Conservation (phyloP, 2,329 filamentous ascomycete genomes). For the Ophiostoma himal-ulmi region DNA sequence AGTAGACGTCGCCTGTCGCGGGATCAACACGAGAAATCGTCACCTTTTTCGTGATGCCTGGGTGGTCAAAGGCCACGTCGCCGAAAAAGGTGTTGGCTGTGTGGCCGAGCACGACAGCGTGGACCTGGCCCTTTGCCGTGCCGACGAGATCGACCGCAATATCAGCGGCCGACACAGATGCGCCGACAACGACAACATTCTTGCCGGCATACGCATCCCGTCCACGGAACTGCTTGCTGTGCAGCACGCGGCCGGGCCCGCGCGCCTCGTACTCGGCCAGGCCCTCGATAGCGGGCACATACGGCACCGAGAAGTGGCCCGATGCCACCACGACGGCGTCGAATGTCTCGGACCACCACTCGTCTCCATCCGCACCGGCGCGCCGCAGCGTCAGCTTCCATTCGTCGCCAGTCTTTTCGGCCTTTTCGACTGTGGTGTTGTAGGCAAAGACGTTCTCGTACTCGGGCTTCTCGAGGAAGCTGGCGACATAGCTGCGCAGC, state of each 20-base stretch:
- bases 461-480: background rate
- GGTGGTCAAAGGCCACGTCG: conserved; percentile 38
- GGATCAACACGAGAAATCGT: conserved; percentile 41
- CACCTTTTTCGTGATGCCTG: conserved; percentile 26
- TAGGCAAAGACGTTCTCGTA: conserved; percentile 43
- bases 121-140: background rate
- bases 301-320: conserved; percentile 60
- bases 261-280: conserved; percentile 50
- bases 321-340: conserved; percentile 59
- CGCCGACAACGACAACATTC: conserved; percentile 48
- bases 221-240: conserved; percentile 66
- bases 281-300: conserved; percentile 55
- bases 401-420: conserved; percentile 44
- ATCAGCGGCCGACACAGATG: conserved; percentile 40
- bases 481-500: conserved; percentile 47
- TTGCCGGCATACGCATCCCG: conserved; percentile 29
- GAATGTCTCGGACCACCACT: conserved; percentile 44
- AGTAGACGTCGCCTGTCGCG: conserved; percentile 48
- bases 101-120: conserved; percentile 16
- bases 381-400: conserved; percentile 50
- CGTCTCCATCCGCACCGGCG: conserved; percentile 36
- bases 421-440: conserved; percentile 56
- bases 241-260: conserved; percentile 51
- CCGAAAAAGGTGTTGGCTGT: conserved; percentile 26
- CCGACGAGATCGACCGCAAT: conserved; percentile 36